Evolutionary conservation across 1,284 basidiomycete species (phyloP), one percentile per base, ranked within the genome.

Genomic region (Sphagnurus paluster): DNA sequence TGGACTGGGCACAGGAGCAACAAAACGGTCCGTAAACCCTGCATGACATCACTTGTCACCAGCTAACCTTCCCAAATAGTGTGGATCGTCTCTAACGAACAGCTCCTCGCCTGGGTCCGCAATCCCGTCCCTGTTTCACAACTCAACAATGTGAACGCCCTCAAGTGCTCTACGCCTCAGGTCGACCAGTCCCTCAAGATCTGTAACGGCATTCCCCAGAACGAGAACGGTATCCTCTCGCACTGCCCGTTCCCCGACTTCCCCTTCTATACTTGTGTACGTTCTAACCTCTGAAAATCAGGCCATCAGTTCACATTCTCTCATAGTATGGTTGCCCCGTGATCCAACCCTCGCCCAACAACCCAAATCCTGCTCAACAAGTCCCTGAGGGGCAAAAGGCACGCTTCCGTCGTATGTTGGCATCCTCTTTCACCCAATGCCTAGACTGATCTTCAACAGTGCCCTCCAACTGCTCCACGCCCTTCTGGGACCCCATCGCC

Each of bases 1-100:
- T 91, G 33, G 87, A 91, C 65, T 93, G 89, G 87, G 87, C 84
- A 13, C 87, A 90, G 61, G 56, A 76, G 49, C 82, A 85, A 59
- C 77, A 77, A 47, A 77, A 90, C 63, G 85, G 80, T 81, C 43
- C 28, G 64, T 55, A 8, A 13, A 5, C 14, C 39, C 34, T 9
- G 30, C 28, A 44, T 39, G n/a, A 23, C 20, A 28, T 39, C 32
- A 2, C 11, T 2, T 34, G 23, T n/a, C 20, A 2, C 5, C 2
- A 2, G 5, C 36, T 4, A 42, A 8, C 2, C 29, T 2, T 3
- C 3, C 32, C 13, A 0, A 14, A 13, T 42, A 82, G 84, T 86
- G 1, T 90, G 87, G 87, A 87, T 91, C 53, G 80, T 91, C 20
- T 84, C 82, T 5, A 83, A 76, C 56, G 77, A 79, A 52, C 87